A percentile compares a stretch with the other conserved stretches of the same genome.
Evolutionary conservation across 495 filamentous ascomycete species (phyloP).

Genomic region (Jackrogersella minutella): DNA sequence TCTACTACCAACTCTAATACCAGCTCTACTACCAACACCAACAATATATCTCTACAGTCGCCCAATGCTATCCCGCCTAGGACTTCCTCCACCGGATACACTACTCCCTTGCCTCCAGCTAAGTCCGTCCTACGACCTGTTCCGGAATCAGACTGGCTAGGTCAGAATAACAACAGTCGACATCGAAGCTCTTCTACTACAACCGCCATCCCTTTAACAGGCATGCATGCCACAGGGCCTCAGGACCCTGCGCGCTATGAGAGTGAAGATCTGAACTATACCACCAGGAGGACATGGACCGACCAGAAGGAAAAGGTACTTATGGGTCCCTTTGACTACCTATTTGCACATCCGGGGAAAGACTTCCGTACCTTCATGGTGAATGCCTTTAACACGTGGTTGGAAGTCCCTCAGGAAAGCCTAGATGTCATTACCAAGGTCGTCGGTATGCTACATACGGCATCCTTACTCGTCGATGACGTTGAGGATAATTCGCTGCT

Average conservation of each 20-base stretch:
- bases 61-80: slow-evolving; percentile 77
- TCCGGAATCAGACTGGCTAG: slow-evolving; percentile 65
- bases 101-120: slow-evolving; percentile 46
- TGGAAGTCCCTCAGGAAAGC: slow-evolving; percentile 80
- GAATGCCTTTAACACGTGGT: slow-evolving; percentile 88
- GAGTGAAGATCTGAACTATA: slow-evolving; percentile 55
- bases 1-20: slow-evolving; percentile 28
- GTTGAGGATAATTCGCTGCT: slow-evolving; percentile 86
- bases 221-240: slow-evolving; percentile 45
- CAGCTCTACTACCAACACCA: slow-evolving; percentile 27
- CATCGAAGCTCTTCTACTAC: slow-evolving; percentile 49
- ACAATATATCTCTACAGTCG: slow-evolving; percentile 55
- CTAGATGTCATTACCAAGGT: slow-evolving; percentile 86
- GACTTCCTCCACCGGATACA: slow-evolving; percentile 68
- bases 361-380: slow-evolving; percentile 88
- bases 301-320: slow-evolving; percentile 79
- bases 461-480: slow-evolving; percentile 92
- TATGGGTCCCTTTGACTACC: slow-evolving; percentile 87
- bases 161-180: slow-evolving; percentile 37
- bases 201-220: slow-evolving; percentile 43
- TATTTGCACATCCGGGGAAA: slow-evolving; percentile 86
- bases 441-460: slow-evolving; percentile 92
- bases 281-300: slow-evolving; percentile 63
- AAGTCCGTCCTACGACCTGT: slow-evolving; percentile 63
- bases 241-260: slow-evolving; percentile 57